Evolutionary conservation across 169 alveolate genomes (phyloP), one percentile per base, ranked within the genome.

Genomic region (Plasmodium coatneyi): DNA sequence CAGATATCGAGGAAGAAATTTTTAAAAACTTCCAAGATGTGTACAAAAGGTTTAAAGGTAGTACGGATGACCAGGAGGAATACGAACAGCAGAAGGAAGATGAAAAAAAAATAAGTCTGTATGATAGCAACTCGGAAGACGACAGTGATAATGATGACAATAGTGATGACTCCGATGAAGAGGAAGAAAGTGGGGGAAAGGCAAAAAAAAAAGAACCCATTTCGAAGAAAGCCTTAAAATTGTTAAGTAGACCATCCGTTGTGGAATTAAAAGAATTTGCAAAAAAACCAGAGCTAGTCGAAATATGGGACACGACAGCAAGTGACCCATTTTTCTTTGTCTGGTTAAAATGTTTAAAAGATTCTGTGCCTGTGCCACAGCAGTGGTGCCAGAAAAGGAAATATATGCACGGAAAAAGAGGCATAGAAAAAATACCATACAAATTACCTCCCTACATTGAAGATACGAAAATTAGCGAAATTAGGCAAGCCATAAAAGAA

Each of bases 301-400:
- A 98, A 84, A 95, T 97, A 79, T 98, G 99, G 99, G 99, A 98
- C 92, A 96, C 99, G 54, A 99, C 99, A 43, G 98, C 99, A 12
- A 95, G 97, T 54, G 99, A 99, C 89, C 99, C 99, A 5, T 95
- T 89, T 70, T 98, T 99, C 89, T 97, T 98, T 81, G 98, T 99
- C 19, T 98, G 97, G 95, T 95, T 99, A 87, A 99, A 99, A 96
- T 97, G 99, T 66, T 96, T 96, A 71, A 96, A 98, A 80, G 98
- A 99, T 94, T 97, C 99, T 41, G 99, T 99, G 19, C 97, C 98
- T 34, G 99, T 99, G 34, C 99, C 99, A 7, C 97, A 96, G 46
- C 99, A 99, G 93, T 99, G 99, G 99, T 96, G 98, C 46, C 99
- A 98, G 90, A 99, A 99, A 96, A 96, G 99, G 89, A 96, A 98